Conservation (phyloP, 495 filamentous ascomycete species). For the Penicillium simplicissimum region DNA sequence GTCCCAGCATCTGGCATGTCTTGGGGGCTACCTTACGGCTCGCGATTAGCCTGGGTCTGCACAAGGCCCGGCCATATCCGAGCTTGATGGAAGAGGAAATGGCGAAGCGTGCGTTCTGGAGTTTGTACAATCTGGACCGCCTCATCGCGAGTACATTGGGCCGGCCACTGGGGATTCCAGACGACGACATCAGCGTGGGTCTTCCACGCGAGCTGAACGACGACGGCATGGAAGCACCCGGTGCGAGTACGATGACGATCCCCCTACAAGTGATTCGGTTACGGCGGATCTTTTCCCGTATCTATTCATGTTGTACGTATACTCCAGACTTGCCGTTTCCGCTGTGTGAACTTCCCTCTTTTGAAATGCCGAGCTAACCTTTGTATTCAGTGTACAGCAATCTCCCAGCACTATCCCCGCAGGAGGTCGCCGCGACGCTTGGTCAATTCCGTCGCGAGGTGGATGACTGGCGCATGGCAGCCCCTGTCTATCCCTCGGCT, state of each 20-base stretch:
- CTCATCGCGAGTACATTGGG: conserved; percentile 52
- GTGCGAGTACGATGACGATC: conserved; percentile 47
- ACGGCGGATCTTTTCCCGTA: conserved; percentile 50
- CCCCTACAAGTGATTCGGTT: conserved; percentile 50
- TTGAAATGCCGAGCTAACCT: neutral
- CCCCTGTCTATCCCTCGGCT: conserved; percentile 42
- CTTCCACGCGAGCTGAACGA: conserved; percentile 48
- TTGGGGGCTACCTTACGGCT: conserved; percentile 50
- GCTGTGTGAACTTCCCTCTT: neutral
- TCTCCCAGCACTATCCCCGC: conserved; percentile 35
- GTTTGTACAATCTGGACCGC: conserved; percentile 53
- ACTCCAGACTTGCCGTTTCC: neutral
- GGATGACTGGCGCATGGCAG: conserved; percentile 46
- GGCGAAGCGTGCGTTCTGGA: conserved; percentile 54
- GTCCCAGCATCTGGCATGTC: conserved; percentile 56
- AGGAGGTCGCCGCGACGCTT: conserved; percentile 38
- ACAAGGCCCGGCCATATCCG: conserved; percentile 42
- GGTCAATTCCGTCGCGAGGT: conserved; percentile 49
- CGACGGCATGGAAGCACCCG: conserved; percentile 44
- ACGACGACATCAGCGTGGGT: conserved; percentile 50
- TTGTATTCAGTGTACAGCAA: conserved; percentile 45
- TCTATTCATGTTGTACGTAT: conserved; percentile 47
- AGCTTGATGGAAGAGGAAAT: conserved; percentile 47
- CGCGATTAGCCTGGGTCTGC: conserved; percentile 50
- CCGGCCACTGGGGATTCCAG: conserved; percentile 50